Conservation (phyloP, 768 basidiomycete genomes). For the Lactarius psammicola region DNA sequence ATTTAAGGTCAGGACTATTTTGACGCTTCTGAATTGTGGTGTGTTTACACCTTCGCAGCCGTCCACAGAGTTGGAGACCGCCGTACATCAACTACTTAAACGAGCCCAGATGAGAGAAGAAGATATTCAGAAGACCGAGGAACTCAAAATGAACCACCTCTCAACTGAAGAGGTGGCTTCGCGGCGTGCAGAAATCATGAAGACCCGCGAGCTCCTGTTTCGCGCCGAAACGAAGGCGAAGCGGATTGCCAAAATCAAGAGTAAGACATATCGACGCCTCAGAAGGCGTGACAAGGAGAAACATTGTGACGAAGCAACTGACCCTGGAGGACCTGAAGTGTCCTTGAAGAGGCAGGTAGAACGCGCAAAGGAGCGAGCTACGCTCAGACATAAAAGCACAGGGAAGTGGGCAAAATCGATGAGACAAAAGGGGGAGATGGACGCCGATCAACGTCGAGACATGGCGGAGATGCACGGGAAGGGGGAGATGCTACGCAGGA, state of each 20-base stretch:
- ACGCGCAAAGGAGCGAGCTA: constrained; percentile 86
- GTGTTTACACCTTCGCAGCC: constrained; percentile 48
- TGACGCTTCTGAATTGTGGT: not conserved
- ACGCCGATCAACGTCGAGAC: constrained; percentile 59
- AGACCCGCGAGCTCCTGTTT: constrained; percentile 92
- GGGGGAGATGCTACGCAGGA: constrained; percentile 73
- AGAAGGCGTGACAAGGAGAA: constrained; percentile 75
- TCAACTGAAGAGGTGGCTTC: constrained; percentile 82
- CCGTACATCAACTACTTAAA: constrained; percentile 77
- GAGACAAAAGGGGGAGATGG: constrained; percentile 65
- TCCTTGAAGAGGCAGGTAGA: constrained; percentile 70
- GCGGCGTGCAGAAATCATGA: constrained; percentile 76
- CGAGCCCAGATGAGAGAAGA: constrained; percentile 80
- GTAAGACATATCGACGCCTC: constrained; percentile 85
- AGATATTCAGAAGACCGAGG: constrained; percentile 74
- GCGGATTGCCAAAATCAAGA: constrained; percentile 92
- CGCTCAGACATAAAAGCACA: constrained; percentile 81
- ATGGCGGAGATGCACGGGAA: constrained; percentile 84
- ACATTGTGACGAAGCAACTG: constrained; percentile 52
- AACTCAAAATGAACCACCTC: constrained; percentile 80
- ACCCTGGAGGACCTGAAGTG: constrained; percentile 49
- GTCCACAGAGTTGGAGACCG: constrained; percentile 77
- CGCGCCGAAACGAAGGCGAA: constrained; percentile 89
- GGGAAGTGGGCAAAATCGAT: constrained; percentile 86
- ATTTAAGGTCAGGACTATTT: constrained; percentile 63